phyloP scores from a whole-genome alignment of 345 rosid species.

The Sisymbrium irio region DNA sequence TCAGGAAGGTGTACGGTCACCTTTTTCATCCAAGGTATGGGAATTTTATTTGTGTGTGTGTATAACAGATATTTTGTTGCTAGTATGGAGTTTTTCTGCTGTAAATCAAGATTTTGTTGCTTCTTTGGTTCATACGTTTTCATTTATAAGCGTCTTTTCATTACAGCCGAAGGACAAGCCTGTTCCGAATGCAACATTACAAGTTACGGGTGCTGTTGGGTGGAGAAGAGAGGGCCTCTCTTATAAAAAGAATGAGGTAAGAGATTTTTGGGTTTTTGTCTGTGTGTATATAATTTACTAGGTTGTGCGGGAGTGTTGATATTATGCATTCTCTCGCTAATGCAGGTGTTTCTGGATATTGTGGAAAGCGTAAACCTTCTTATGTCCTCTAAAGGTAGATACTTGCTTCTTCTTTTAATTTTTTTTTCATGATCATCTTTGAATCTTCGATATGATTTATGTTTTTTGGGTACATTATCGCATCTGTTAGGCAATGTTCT shows the following conservation, averaged over 20 bases:
- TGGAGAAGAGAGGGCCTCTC: constrained; percentile 98
- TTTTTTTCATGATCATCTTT: background rate
- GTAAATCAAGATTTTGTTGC: background rate
- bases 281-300: background rate
- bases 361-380: constrained; percentile 99
- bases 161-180: constrained; percentile 74
- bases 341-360: constrained; percentile 93
- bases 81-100: background rate
- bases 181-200: constrained; percentile 97
- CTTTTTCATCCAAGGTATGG: constrained; percentile 91
- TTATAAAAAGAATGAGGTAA: constrained; percentile 97
- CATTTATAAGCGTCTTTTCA: background rate
- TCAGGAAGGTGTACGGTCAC: constrained; percentile 97
- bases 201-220: constrained; percentile 99
- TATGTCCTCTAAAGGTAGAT: constrained; percentile 93
- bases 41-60: background rate
- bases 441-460: background rate
- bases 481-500: constrained; percentile 71
- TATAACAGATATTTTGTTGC: background rate
- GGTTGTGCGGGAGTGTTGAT: background rate
- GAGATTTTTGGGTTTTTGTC: background rate
- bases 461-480: constrained; percentile 21
- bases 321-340: constrained; percentile 15
- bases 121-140: background rate
- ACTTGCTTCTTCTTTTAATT: background rate